Evolutionary conservation across 2,329 filamentous ascomycete species (phyloP).

Genomic region (Penicillium sp.): DNA sequence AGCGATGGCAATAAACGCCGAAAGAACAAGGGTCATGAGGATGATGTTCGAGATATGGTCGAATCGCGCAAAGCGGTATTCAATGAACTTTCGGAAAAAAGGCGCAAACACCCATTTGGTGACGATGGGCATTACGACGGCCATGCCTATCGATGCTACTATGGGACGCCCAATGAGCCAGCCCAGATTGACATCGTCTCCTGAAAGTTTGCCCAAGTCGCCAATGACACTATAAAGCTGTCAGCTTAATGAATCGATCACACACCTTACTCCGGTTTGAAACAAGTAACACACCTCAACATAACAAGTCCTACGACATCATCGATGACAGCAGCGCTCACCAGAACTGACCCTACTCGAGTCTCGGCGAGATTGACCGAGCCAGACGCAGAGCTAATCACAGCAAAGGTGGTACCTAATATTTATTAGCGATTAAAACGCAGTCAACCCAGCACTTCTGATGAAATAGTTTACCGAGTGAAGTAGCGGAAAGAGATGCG

Average conservation of each 20-base stretch:
- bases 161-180: slow-evolving; percentile 44
- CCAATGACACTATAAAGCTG: slow-evolving; percentile 33
- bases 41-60: slow-evolving; percentile 38
- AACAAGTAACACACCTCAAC: slow-evolving; percentile 20
- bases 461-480: slow-evolving; percentile 22
- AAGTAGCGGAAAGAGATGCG: slow-evolving; percentile 32
- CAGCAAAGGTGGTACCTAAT: slow-evolving; percentile 33
- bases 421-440: not conserved
- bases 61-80: slow-evolving; percentile 35
- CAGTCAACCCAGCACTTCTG: not conserved
- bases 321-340: slow-evolving; percentile 51
- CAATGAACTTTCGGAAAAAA: slow-evolving; percentile 37
- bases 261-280: too few species aligned
- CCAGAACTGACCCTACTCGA: slow-evolving; percentile 46
- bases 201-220: slow-evolving; percentile 27
- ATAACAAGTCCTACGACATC: slow-evolving; percentile 49
- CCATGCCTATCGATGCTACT: slow-evolving; percentile 40
- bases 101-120: slow-evolving; percentile 44
- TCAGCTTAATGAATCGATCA: not conserved
- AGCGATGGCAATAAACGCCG: slow-evolving; percentile 35
- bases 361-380: slow-evolving; percentile 46
- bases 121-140: slow-evolving; percentile 36
- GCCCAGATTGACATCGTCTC: slow-evolving; percentile 32
- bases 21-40: slow-evolving; percentile 38
- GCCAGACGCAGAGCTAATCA: slow-evolving; percentile 32